phyloP scores from a whole-genome alignment of 1,284 basidiomycete genomes.

The Rhodofomes roseus region DNA sequence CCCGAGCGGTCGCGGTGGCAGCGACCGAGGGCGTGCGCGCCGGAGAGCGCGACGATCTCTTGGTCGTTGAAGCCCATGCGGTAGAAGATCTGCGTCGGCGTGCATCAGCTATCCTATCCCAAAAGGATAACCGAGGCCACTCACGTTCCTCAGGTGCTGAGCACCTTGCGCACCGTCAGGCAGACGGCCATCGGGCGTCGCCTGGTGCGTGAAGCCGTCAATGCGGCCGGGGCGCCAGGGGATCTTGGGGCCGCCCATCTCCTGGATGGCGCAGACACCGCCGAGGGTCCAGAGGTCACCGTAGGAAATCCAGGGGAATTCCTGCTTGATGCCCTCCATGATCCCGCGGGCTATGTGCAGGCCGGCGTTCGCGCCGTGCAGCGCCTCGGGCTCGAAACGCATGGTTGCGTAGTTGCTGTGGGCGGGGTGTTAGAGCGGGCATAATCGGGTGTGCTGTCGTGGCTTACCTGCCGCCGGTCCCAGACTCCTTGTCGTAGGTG shows the following conservation, averaged over 20 bases:
- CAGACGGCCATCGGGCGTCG: slow-evolving; percentile 91
- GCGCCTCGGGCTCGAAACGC: slow-evolving; percentile 85
- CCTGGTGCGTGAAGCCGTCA: slow-evolving; percentile 74
- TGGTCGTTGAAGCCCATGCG: slow-evolving; percentile 98
- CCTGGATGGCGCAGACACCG: slow-evolving; percentile 84
- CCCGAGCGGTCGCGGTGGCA: slow-evolving; percentile 86
- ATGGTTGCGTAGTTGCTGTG: slow-evolving; percentile 90
- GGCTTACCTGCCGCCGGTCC: slow-evolving; percentile 81
- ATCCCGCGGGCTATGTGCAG: slow-evolving; percentile 78
- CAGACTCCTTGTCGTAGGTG: slow-evolving; percentile 85
- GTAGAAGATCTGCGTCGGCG: slow-evolving; percentile 69
- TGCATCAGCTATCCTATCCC: slow-evolving; percentile 1
- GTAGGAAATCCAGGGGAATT: slow-evolving; percentile 90
- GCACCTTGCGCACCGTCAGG: slow-evolving; percentile 86
- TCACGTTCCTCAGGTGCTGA: slow-evolving; percentile 79
- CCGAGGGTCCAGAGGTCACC: slow-evolving; percentile 94
- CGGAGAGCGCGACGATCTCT: slow-evolving; percentile 92
- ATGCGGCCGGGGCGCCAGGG: slow-evolving; percentile 89
- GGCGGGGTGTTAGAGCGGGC: slow-evolving; percentile 1
- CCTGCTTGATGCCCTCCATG: slow-evolving; percentile 86
- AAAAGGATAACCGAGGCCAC: slow-evolving; percentile 19
- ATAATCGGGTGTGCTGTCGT: not conserved
- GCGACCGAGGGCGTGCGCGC: slow-evolving; percentile 93
- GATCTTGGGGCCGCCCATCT: slow-evolving; percentile 80
- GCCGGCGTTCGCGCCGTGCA: slow-evolving; percentile 88